Conservation (phyloP, 495 filamentous ascomycete genomes). For the Hypomontagnella submonticulosa region DNA sequence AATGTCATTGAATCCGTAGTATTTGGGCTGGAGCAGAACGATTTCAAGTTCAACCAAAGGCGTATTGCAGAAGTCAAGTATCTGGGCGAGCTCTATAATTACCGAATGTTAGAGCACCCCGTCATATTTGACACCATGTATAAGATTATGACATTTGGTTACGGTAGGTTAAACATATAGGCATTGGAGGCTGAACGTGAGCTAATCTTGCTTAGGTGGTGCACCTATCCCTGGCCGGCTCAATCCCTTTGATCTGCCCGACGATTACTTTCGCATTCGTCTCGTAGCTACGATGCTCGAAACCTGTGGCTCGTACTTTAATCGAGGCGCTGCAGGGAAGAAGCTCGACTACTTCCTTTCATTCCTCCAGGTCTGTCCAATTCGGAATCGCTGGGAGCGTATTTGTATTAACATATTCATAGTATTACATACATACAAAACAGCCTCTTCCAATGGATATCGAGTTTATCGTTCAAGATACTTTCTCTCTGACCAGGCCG, state of each 20-base stretch:
- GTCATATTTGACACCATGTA: slow-evolving; percentile 97
- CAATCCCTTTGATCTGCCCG: slow-evolving; percentile 82
- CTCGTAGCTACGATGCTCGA: slow-evolving; percentile 90
- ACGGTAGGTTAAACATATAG: slow-evolving; percentile 62
- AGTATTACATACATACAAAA: slow-evolving; percentile 97
- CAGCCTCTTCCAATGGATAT: slow-evolving; percentile 94
- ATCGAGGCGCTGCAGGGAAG: slow-evolving; percentile 91
- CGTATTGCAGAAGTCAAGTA: slow-evolving; percentile 97
- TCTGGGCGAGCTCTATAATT: slow-evolving; percentile 96
- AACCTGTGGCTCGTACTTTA: slow-evolving; percentile 96
- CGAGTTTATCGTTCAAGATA: slow-evolving; percentile 96
- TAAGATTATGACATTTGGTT: slow-evolving; percentile 90
- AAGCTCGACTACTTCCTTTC: slow-evolving; percentile 98
- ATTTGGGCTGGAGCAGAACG: slow-evolving; percentile 90
- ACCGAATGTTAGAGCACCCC: slow-evolving; percentile 94
- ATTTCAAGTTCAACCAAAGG: slow-evolving; percentile 98
- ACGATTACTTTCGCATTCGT: slow-evolving; percentile 96
- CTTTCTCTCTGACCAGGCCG: slow-evolving; percentile 81
- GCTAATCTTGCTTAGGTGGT: slow-evolving; percentile 67
- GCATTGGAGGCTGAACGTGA: background rate
- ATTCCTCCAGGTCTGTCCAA: slow-evolving; percentile 77
- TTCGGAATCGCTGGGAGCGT: background rate
- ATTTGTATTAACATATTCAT: slow-evolving; percentile 35
- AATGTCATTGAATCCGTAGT: slow-evolving; percentile 89
- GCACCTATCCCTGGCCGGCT: slow-evolving; percentile 80